Percentiles rank a stretch among this genome's conserved stretches.
These are phyloP conservation scores for Lathyrus aphaca DNA, from an alignment of 306 rosid genomes.

Conservation along the genomic window DNA sequence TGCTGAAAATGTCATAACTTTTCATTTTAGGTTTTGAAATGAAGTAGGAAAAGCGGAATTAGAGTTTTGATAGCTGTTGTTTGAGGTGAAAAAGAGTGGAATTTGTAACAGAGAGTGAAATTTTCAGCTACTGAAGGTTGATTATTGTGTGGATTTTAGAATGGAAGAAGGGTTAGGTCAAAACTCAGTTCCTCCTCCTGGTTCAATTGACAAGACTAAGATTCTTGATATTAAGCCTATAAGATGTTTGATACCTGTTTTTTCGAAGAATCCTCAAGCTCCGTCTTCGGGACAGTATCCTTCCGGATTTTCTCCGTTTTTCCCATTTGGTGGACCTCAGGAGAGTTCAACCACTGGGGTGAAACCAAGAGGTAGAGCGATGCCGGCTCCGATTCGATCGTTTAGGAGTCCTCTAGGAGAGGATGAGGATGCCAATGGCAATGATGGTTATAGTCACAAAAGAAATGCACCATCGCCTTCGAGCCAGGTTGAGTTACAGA, in stretches of 20 bases:
- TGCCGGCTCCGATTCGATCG: conserved; percentile 38
- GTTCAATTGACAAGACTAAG: conserved; percentile 56
- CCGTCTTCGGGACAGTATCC: conserved; percentile 45
- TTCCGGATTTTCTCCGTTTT: conserved; percentile 59
- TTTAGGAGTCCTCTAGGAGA: conserved; percentile 38
- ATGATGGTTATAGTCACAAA: too few relatives aligned
- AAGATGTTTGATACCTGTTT: conserved; percentile 60
- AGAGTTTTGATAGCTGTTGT: conserved; percentile 13
- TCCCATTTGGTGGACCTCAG: conserved; percentile 57
- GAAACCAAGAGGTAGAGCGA: conserved; percentile 27
- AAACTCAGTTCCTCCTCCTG: too few relatives aligned
- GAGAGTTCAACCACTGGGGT: conserved; percentile 18
- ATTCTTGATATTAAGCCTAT: conserved; percentile 69
- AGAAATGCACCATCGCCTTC: background rate
- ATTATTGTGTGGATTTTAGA: conserved; percentile 9
- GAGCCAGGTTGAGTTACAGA: conserved; percentile 38
- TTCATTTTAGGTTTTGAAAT: conserved; percentile 31
- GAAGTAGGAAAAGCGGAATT: conserved; percentile 20
- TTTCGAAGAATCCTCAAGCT: conserved; percentile 44
- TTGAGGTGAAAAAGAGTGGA: conserved; percentile 5
- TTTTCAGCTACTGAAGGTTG: too few relatives aligned
- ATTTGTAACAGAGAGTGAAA: background rate
- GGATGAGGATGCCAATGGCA: conserved; percentile 34
- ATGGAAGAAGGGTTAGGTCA: conserved; percentile 72
- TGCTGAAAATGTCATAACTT: conserved; percentile 34